Conservation (phyloP, 2,329 filamentous ascomycete species). For the Capronia americana region DNA sequence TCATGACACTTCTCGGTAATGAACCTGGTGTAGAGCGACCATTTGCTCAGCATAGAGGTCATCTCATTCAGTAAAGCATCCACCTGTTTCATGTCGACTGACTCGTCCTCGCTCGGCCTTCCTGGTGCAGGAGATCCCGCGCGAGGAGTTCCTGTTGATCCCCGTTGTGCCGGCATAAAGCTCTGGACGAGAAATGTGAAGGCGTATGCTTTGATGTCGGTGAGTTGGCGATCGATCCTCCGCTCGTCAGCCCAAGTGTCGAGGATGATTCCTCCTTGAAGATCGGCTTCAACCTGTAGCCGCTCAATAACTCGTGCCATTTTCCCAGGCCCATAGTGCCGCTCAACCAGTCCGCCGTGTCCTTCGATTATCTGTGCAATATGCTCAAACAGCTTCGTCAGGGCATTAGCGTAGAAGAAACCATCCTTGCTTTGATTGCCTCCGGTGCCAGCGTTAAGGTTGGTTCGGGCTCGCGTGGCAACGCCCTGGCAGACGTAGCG, state of each 20-base stretch:
- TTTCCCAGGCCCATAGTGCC: constrained; percentile 89
- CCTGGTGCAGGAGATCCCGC: constrained; percentile 77
- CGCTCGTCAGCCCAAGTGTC: constrained; percentile 96
- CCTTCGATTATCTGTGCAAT: constrained; percentile 96
- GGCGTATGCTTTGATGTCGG: constrained; percentile 95
- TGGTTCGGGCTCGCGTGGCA: constrained; percentile 78
- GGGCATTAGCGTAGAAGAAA: constrained; percentile 87
- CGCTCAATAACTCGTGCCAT: constrained; percentile 95
- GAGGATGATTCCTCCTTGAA: constrained; percentile 92
- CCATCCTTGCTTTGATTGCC: constrained; percentile 71
- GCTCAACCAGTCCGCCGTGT: constrained; percentile 87
- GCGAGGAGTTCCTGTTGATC: constrained; percentile 66
- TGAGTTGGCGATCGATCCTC: constrained; percentile 81
- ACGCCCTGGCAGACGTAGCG: constrained; percentile 96
- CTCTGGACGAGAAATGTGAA: constrained; percentile 97
- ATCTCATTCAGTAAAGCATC: constrained; percentile 87
- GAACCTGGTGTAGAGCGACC: constrained; percentile 91
- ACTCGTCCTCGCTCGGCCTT: constrained; percentile 81
- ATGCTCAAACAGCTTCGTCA: constrained; percentile 94
- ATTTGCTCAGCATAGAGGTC: constrained; percentile 87
- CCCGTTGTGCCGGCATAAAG: constrained; percentile 76
- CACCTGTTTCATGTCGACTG: constrained; percentile 95
- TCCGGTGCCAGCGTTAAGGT: constrained; percentile 72
- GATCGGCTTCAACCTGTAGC: constrained; percentile 90
- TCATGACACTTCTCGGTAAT: constrained; percentile 81